A percentile compares a stretch with the other conserved stretches of the same genome.
Conservation (phyloP, 148 eudicot genomes). For the Heliosperma pusillum region DNA sequence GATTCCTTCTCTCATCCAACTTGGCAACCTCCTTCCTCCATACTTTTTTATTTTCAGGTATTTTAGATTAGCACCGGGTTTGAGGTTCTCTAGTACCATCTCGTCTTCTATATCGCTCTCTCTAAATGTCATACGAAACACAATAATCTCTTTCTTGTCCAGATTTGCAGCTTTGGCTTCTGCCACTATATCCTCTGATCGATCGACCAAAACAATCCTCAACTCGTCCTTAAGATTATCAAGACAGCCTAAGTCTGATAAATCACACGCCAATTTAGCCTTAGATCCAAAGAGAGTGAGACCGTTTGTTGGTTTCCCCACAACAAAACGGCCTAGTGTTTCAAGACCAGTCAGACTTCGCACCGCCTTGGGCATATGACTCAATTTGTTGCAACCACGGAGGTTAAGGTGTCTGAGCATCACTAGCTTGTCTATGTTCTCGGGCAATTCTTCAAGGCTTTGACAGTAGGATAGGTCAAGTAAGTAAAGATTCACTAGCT, state of each 20-base stretch:
- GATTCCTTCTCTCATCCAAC: too few species aligned
- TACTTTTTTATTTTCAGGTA: too few species aligned
- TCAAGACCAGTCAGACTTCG: conserved; percentile 4
- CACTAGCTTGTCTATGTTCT: not conserved
- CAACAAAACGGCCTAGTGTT: not conserved
- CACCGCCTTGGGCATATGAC: conserved; percentile 9
- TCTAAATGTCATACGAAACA: not conserved
- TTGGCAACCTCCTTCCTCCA: too few species aligned
- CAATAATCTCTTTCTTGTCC: not conserved
- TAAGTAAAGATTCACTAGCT: not conserved
- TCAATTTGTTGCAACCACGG: not conserved
- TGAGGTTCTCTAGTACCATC: too few species aligned
- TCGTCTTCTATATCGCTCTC: not conserved
- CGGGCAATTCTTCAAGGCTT: conserved; percentile 9
- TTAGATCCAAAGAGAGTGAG: not conserved
- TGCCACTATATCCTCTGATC: not conserved
- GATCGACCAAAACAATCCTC: not conserved
- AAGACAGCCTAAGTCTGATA: not conserved
- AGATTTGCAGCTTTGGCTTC: too few species aligned
- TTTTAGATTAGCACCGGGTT: too few species aligned
- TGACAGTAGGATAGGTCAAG: not conserved
- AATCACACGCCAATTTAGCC: not conserved
- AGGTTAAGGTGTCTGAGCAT: conserved; percentile 12
- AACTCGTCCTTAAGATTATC: not conserved
- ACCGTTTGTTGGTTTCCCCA: not conserved